Base-by-base conservation (phyloP, 768 basidiomycete species). In the Daedaleopsis nitida region DNA sequence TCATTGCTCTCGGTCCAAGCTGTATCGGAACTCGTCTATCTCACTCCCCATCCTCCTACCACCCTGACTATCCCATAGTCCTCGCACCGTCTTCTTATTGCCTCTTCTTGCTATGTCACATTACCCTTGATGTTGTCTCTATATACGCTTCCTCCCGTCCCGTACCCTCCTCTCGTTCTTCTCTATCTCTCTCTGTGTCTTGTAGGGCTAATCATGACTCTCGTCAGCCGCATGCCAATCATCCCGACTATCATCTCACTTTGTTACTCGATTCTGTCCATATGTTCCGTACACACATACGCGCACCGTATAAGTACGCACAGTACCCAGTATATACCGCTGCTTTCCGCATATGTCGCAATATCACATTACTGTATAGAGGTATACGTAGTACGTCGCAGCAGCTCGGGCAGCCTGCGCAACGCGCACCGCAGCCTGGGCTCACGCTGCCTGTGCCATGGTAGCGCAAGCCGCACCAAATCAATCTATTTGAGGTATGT, bases 21-120 rank as follows among this genome's bases (percentile, higher is more conserved):
- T 63, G 62, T 63, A 63, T 55, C 52, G 62, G 62, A 63, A 63
- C 42, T 55, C 43, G 56, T 62, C 34, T 39, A 57, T 24, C 47
- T 42, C 32, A 19, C 17, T 53, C 35, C 14, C n/a, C 38, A 38
- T 21, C n/a, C 52, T 39, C 23, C 52, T 14, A 43, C 14, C 42
- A 37, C 32, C 17, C 14, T 55, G 49, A 42, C 39, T 42, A 11
- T 42, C 17, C 11, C 39, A 5, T 42, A 12, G 17, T 42, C 39
- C 11, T 42, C 39, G 27, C 27, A 32, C 3, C 27, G 27, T 7
- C 39, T 42, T 17, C 39, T 17, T 42, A 14, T 42, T 42, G 17
- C 42, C 35, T 24, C 32, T 48, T 50, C 42, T 64, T 52, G 58
- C 55, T 53, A 57, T 64, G 58, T 53, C 49, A 16, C 16, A 64